phyloP scores from a whole-genome alignment of 2,329 filamentous ascomycete genomes.

The Aspergillus uvarum region DNA sequence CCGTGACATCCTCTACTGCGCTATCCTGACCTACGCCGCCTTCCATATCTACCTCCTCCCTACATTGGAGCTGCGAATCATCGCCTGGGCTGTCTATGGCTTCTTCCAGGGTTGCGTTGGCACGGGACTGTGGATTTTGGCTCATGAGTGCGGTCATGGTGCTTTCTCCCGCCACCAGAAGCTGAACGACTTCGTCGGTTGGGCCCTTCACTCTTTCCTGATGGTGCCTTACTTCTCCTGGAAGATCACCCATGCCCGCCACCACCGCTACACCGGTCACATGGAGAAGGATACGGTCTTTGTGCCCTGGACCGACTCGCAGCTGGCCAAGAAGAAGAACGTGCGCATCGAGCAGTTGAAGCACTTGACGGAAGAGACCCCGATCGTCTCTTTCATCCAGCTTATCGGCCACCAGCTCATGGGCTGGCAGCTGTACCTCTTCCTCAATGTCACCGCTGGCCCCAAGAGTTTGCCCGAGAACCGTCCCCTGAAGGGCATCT shows the following conservation, averaged over 20 bases:
- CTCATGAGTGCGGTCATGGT: constrained; percentile 69
- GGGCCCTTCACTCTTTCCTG: constrained; percentile 64
- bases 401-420: constrained; percentile 63
- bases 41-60: constrained; percentile 56
- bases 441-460: constrained; percentile 58
- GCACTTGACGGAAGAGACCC: constrained; percentile 58
- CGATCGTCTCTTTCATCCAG: constrained; percentile 54
- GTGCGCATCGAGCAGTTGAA: constrained; percentile 54
- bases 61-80: constrained; percentile 44
- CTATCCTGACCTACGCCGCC: constrained; percentile 51
- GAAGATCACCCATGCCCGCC: constrained; percentile 68
- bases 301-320: constrained; percentile 52
- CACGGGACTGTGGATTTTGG: constrained; percentile 69
- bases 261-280: constrained; percentile 68
- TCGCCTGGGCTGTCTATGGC: constrained; percentile 60
- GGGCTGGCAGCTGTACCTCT: constrained; percentile 64
- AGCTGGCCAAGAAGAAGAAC: constrained; percentile 39
- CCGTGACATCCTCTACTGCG: constrained; percentile 55
- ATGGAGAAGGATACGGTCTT: constrained; percentile 68
- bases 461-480: constrained; percentile 44
- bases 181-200: constrained; percentile 64
- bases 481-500: constrained; percentile 20
- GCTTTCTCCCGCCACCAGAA: constrained; percentile 60
- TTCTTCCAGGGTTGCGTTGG: constrained; percentile 65
- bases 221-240: constrained; percentile 71